These are phyloP conservation scores for Hawksworthiomyces lignivorus DNA, from an alignment of 2,329 filamentous ascomycete genomes.

Conservation along the genomic window DNA sequence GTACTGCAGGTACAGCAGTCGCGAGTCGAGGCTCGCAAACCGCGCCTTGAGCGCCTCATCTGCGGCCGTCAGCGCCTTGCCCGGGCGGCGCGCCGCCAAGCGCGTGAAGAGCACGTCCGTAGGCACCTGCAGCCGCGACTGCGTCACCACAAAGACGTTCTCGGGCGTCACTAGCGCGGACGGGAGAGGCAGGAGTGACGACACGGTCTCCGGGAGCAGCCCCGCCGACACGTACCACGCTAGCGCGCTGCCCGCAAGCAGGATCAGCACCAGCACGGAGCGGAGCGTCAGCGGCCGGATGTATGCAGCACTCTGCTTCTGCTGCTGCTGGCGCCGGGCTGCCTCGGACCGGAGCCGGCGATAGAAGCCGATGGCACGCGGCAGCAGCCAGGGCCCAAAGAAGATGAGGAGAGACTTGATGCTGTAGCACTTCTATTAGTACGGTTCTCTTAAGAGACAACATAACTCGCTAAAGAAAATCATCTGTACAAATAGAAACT, in stretches of 20 bases:
- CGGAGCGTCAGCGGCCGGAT: constrained; percentile 39
- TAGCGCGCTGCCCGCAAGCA: constrained; percentile 25
- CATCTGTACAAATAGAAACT: constrained; percentile 22
- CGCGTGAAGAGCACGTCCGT: constrained; percentile 77
- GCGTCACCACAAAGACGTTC: constrained; percentile 73
- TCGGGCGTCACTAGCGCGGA: constrained; percentile 60
- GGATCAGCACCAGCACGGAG: constrained; percentile 52
- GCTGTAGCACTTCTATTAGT: constrained; percentile 23
- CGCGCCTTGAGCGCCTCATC: constrained; percentile 62
- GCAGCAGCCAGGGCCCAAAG: constrained; percentile 65
- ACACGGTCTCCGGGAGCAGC: not conserved
- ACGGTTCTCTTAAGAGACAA: not conserved
- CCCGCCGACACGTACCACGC: constrained; percentile 10
- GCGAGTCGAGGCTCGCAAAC: constrained; percentile 63
- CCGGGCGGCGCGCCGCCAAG: constrained; percentile 49
- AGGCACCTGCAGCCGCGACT: constrained; percentile 78
- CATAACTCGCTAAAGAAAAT: no score
- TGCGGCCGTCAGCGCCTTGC: constrained; percentile 35
- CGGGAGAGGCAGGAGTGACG: constrained; percentile 43
- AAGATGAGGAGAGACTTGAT: constrained; percentile 50
- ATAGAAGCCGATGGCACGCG: constrained; percentile 58
- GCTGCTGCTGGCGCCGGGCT: constrained; percentile 28
- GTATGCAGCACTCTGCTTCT: constrained; percentile 42
- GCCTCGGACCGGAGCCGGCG: constrained; percentile 43
- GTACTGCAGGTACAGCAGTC: constrained; percentile 75